These are phyloP conservation scores for Podospora conica DNA, from an alignment of 495 filamentous ascomycete species.

Conservation along the genomic window DNA sequence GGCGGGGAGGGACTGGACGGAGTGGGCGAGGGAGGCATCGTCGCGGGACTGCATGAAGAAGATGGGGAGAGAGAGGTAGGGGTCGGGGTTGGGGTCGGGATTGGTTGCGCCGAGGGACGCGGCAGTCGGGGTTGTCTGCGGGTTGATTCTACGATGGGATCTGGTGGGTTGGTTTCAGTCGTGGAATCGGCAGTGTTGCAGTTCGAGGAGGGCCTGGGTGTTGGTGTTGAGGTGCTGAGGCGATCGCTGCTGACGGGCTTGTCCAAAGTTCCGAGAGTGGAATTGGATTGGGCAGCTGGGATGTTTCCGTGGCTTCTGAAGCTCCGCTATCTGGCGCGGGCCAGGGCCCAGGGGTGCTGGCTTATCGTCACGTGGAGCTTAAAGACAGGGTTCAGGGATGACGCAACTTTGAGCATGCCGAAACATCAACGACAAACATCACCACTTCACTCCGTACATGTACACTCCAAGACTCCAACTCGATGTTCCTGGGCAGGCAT, in stretches of 20 bases:
- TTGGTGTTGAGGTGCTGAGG: background rate
- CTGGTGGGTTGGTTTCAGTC: background rate
- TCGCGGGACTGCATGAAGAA: conserved; percentile 41
- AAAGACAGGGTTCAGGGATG: background rate
- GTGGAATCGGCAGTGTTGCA: background rate
- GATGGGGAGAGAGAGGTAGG: background rate
- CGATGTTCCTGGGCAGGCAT: too few species aligned
- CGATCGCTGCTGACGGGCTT: background rate
- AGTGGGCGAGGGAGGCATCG: conserved; percentile 34
- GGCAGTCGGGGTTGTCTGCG: background rate
- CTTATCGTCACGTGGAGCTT: background rate
- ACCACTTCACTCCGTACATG: background rate
- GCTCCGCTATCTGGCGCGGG: background rate
- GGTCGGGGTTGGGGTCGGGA: background rate
- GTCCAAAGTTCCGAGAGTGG: background rate
- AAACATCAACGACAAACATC: background rate
- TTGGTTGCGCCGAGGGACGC: background rate
- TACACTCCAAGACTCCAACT: background rate
- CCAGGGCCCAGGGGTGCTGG: background rate
- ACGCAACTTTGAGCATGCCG: background rate
- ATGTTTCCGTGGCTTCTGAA: background rate
- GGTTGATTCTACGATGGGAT: background rate
- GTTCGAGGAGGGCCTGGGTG: background rate
- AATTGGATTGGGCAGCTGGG: background rate
- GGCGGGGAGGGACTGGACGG: conserved; percentile 38